Evolutionary conservation across 768 basidiomycete species (phyloP), one percentile per base, ranked within the genome.

Genomic region (Termitomyces sp.): DNA sequence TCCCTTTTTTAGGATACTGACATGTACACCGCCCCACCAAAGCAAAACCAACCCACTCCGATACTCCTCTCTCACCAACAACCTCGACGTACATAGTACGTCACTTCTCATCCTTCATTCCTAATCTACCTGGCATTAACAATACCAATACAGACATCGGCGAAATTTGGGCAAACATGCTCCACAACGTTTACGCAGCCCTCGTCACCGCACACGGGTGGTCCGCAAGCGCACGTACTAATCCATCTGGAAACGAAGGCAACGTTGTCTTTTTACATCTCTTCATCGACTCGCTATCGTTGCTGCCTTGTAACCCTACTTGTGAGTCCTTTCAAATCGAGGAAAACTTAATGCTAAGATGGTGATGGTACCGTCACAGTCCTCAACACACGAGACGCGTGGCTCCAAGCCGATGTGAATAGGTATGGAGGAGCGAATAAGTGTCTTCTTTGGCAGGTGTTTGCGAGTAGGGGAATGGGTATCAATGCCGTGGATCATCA

Each of bases 391-490:
- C 73, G 80, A 45, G 71, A 77, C 59, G 79, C 79, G 5, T 76
- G 74, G 76, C 70, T 80, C 45, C 79, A 79, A 58, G 79, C 80
- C 1, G 80, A 82, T 56, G 64, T 56, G 16, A 79, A 77, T 66
- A 68, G 77, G 10, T 81, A 72, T 61, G 60, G 33, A 11, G 79
- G 80, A 22, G 73, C 70, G 9, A 77, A 82, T 64, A 70, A 64
- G 48, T 80, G 79, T 59, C 46, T 67, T 9, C 62, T 82, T 20
- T 81, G 75, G 76, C 68, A 63, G 10, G 73, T 68, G 3, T 82
- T 81, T 56, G 78, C 78, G n/a, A 77, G 75, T 63, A 71, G 73
- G 15, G 80, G 80, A 9, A 65, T 82, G 16, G 80, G 79, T 11
- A 63, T 71, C 15, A 65, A 66, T 49, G 71, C 72, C 23, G 60